Conservation (phyloP, 768 basidiomycete genomes). For the Boletus edulis region DNA sequence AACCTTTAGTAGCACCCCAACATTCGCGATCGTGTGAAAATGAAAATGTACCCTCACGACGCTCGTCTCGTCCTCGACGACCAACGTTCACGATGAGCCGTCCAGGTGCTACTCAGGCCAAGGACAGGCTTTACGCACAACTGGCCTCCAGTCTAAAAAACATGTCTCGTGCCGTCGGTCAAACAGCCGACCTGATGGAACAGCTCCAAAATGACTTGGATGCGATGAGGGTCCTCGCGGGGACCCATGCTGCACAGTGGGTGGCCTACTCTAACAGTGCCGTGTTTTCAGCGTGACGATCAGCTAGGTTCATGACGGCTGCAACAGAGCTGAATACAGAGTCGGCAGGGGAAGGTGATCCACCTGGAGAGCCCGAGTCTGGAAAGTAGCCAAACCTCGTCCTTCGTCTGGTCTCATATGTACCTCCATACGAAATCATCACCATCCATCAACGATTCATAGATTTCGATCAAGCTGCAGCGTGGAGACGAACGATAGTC, state of each 20-base stretch:
- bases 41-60: too few relatives aligned
- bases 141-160: conserved; percentile 65
- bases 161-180: conserved; percentile 64
- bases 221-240: conserved; percentile 77
- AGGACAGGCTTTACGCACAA: conserved; percentile 78
- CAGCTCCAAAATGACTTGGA: conserved; percentile 72
- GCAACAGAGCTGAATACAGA: conserved; percentile 42
- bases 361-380: conserved; percentile 3
- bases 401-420: not conserved
- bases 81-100: conserved; percentile 16
- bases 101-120: conserved; percentile 67
- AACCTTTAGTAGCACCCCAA: not conserved
- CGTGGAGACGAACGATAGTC: too few relatives aligned
- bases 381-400: conserved; percentile 3
- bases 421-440: not conserved
- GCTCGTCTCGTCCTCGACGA: not conserved
- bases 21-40: conserved; percentile 23
- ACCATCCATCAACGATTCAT: too few relatives aligned
- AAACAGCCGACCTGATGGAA: conserved; percentile 76
- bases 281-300: not conserved
- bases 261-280: conserved; percentile 18
- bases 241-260: conserved; percentile 79
- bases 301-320: conserved; percentile 49
- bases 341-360: conserved; percentile 13
- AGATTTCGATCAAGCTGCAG: too few relatives aligned